Evolutionary conservation across 306 rosid species (phyloP).

Genomic region (Pterocarpus macrocarpus): DNA sequence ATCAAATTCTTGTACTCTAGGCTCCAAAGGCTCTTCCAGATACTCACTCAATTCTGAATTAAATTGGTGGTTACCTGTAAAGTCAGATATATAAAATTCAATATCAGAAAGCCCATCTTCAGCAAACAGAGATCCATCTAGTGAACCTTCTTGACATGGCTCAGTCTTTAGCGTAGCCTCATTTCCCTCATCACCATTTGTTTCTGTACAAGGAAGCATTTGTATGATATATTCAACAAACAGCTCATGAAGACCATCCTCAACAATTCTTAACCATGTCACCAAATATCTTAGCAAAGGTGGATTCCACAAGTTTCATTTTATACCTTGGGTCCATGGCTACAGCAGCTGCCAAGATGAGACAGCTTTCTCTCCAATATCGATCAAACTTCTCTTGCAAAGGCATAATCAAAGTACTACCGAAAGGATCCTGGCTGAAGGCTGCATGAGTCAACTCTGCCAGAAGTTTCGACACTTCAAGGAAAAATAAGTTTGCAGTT

Average conservation of each 20-base stretch:
- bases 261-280: constrained; percentile 72
- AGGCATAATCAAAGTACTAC: constrained; percentile 67
- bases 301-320: constrained; percentile 80
- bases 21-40: constrained; percentile 75
- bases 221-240: constrained; percentile 69
- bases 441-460: constrained; percentile 69
- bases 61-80: constrained; percentile 60
- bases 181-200: constrained; percentile 57
- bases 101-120: constrained; percentile 74
- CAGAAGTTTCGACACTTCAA: constrained; percentile 69
- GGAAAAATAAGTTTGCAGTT: constrained; percentile 79
- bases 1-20: constrained; percentile 67
- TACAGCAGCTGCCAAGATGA: constrained; percentile 76
- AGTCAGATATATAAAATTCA: constrained; percentile 76
- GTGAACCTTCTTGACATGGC: constrained; percentile 57
- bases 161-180: constrained; percentile 59
- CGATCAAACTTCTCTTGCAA: constrained; percentile 73
- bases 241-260: constrained; percentile 74
- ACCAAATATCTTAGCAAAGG: constrained; percentile 71
- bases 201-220: constrained; percentile 61
- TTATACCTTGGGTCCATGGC: constrained; percentile 92
- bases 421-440: constrained; percentile 69
- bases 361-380: constrained; percentile 84
- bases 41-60: constrained; percentile 84
- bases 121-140: constrained; percentile 59